Evolutionary conservation across 2,329 filamentous ascomycete species (phyloP), one percentile per base, ranked within the genome.

Genomic region (Fusarium nelsonii): DNA sequence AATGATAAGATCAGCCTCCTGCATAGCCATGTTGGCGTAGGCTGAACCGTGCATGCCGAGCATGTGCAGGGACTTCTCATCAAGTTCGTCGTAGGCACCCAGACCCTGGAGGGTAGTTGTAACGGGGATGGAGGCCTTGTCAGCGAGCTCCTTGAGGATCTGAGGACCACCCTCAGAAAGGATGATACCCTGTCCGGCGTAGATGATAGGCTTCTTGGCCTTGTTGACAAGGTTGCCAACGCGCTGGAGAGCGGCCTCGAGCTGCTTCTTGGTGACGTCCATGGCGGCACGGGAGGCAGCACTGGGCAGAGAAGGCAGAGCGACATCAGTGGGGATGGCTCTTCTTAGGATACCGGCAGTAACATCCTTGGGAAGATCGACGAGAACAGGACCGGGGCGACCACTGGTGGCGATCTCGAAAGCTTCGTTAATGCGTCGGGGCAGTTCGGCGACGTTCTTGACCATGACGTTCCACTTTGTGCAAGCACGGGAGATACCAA

Each of bases 381-480:
- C 94, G 66, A 99, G 88, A 36, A 98, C 96, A 30, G 96, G 96
- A 26, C 96, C 96, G 15, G 96, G 96, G 49, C 96, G 89, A 64
- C 96, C 96, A 75, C 91, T 96, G 41, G 93, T 98, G 40, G 96
- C 96, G 77, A 98, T 98, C 83, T 98, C 94, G 77, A 98, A 98
- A 49, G 96, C 96, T 83, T 98, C 96, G 80, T 97, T 97, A 78
- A 98, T 98, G 70, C 95, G 89, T 75, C 92, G 89, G 51, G 96
- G 96, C 58, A 99, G 86, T 82, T 99, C 96, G 51, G 93, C 94
- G 57, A 97, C 90, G 79, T 91, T 95, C 87, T 97, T 97, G 49
- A 97, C 93, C 94, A 98, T 97, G 64, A 97, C 93, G 75, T 98
- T 98, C 96, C 96, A 99, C 84, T 98, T 98, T 73, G 94, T 97